These are phyloP conservation scores for Tolypocladium pustulatum DNA, from an alignment of 2,329 filamentous ascomycete genomes.

Conservation along the genomic window DNA sequence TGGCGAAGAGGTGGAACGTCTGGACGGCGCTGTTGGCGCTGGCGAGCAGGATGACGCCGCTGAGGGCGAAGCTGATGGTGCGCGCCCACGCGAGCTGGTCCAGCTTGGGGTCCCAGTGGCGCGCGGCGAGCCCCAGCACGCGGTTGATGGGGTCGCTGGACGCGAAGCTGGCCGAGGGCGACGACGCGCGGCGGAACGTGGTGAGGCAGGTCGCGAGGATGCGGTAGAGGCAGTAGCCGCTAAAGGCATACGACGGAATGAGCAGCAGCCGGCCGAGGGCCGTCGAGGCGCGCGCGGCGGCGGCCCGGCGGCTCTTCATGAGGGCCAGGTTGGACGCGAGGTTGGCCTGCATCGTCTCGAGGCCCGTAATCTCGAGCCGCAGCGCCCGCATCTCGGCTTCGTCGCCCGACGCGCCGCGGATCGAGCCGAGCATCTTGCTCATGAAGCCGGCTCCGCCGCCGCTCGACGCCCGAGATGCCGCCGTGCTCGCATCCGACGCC, in stretches of 20 bases:
- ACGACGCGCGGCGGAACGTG: constrained; percentile 45
- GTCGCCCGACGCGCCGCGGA: constrained; percentile 54
- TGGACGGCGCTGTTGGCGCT: constrained; percentile 78
- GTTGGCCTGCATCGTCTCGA: constrained; percentile 69
- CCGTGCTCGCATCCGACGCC: constrained; percentile 19
- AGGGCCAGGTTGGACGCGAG: constrained; percentile 55
- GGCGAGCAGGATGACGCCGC: constrained; percentile 70
- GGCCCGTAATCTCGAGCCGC: constrained; percentile 65
- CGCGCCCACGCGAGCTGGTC: constrained; percentile 77
- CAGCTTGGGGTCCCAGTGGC: constrained; percentile 74
- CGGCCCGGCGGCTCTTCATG: constrained; percentile 51
- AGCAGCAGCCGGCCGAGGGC: constrained; percentile 53
- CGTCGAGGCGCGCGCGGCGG: constrained; percentile 58
- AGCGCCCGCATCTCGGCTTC: constrained; percentile 50
- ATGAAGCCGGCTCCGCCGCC: constrained; percentile 51
- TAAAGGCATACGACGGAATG: constrained; percentile 56
- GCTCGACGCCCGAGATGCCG: constrained; percentile 13
- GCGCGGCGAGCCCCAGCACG: constrained; percentile 66
- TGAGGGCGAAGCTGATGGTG: constrained; percentile 75
- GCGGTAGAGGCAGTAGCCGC: constrained; percentile 76
- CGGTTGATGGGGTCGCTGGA: constrained; percentile 76
- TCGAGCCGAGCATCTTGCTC: constrained; percentile 61
- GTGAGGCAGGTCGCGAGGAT: constrained; percentile 63
- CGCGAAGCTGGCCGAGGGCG: constrained; percentile 41
- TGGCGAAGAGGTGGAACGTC: constrained; percentile 71